Conservation (phyloP, 441 rosid species). For the Pelargonium australe region DNA sequence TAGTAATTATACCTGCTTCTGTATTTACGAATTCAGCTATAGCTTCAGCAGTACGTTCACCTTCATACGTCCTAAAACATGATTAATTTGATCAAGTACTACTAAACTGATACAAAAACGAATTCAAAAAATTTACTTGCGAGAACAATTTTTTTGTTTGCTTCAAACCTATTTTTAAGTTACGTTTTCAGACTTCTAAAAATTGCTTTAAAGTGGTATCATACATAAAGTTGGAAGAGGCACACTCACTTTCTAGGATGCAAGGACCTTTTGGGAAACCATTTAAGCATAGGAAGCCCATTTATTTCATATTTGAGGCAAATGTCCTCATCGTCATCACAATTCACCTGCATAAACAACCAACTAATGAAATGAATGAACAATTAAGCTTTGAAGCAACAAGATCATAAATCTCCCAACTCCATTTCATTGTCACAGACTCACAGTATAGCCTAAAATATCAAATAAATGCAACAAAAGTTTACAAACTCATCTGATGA, state of each 20-base stretch:
- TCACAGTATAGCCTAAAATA: too few species aligned
- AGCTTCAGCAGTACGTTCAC: constrained; percentile 73
- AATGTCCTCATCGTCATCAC: constrained; percentile 76
- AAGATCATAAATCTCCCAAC: background rate
- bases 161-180: too few species aligned
- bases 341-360: constrained; percentile 62
- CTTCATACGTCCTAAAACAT: constrained; percentile 42
- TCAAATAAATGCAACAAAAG: too few species aligned
- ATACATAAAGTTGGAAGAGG: constrained; percentile 7
- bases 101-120: constrained; percentile 5
- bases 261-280: constrained; percentile 95
- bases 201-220: constrained; percentile 4
- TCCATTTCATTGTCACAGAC: too few species aligned
- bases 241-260: constrained; percentile 69
- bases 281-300: constrained; percentile 84
- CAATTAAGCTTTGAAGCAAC: background rate
- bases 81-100: constrained; percentile 8
- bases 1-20: constrained; percentile 62
- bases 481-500: too few species aligned
- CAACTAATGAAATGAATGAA: constrained; percentile 8
- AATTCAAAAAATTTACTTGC: background rate
- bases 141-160: too few species aligned
- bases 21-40: constrained; percentile 77
- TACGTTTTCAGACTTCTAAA: background rate
- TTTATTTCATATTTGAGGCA: constrained; percentile 82